A percentile compares a stretch with the other conserved stretches of the same genome.
Conservation (phyloP, 441 rosid species). For the Gossypium davidsonii region DNA sequence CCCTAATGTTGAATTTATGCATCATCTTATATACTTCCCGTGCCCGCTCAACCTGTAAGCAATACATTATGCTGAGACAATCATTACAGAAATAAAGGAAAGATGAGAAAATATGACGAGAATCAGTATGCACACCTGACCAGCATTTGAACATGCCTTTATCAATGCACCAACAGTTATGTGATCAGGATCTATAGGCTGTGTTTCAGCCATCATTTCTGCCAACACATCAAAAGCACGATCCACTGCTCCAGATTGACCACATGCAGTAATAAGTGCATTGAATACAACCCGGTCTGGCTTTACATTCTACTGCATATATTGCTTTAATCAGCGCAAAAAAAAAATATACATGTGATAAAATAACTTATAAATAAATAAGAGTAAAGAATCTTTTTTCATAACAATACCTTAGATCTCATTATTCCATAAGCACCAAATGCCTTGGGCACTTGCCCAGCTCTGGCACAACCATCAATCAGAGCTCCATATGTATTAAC, state of each 20-base stretch:
- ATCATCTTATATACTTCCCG: slow-evolving; percentile 77
- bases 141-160: slow-evolving; percentile 80
- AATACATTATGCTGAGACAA: slow-evolving; percentile 21
- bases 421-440: slow-evolving; percentile 96
- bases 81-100: slow-evolving; percentile 8
- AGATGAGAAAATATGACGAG: slow-evolving; percentile 14
- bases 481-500: slow-evolving; percentile 87
- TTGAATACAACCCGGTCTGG: slow-evolving; percentile 98
- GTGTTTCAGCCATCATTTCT: slow-evolving; percentile 75
- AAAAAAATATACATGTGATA: not conserved
- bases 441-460: slow-evolving; percentile 93
- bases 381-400: not conserved
- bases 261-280: slow-evolving; percentile 94
- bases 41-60: slow-evolving; percentile 64
- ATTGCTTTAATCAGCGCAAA: slow-evolving; percentile 41
- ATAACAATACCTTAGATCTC: slow-evolving; percentile 79
- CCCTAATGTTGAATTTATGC: slow-evolving; percentile 56
- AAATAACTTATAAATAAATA: slow-evolving; percentile 3
- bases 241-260: slow-evolving; percentile 88
- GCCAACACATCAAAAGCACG: slow-evolving; percentile 95
- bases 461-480: slow-evolving; percentile 95
- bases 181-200: slow-evolving; percentile 91
- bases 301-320: slow-evolving; percentile 89
- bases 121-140: slow-evolving; percentile 50
- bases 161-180: slow-evolving; percentile 80